These are phyloP conservation scores for Mycothermus thermophilus DNA, from an alignment of 495 filamentous ascomycete genomes.

Conservation along the genomic window DNA sequence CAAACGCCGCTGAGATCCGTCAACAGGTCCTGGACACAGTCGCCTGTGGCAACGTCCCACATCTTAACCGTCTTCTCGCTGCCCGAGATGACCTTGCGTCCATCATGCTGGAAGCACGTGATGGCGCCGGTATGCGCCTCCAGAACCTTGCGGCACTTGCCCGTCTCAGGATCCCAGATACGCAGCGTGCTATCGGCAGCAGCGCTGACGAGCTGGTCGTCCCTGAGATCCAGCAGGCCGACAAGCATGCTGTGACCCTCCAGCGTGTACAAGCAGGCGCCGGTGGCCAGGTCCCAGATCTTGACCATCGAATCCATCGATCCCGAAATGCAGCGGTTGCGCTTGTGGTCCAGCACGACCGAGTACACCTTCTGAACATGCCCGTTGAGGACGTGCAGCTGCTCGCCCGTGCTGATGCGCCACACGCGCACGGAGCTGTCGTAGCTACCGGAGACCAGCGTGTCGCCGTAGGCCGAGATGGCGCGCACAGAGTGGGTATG, in stretches of 20 bases:
- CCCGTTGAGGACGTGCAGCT: constrained; percentile 72
- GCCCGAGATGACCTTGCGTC: constrained; percentile 89
- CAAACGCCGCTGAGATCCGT: constrained; percentile 94
- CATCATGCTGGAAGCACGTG: constrained; percentile 98
- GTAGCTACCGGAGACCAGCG: constrained; percentile 96
- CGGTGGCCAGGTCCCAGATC: constrained; percentile 93
- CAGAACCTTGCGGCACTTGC: constrained; percentile 77
- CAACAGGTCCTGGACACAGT: constrained; percentile 85
- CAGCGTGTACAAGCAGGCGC: constrained; percentile 70
- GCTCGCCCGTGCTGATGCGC: constrained; percentile 91
- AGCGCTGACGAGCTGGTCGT: constrained; percentile 82
- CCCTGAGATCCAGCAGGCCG: constrained; percentile 73
- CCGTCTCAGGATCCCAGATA: constrained; percentile 94
- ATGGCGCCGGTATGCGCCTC: constrained; percentile 94
- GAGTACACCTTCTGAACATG: constrained; percentile 94
- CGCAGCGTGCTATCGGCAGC: constrained; percentile 89
- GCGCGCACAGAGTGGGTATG: constrained; percentile 94
- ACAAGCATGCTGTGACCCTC: constrained; percentile 93
- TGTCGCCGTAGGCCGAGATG: constrained; percentile 91
- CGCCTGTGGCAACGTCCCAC: constrained; percentile 90
- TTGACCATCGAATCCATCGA: constrained; percentile 98
- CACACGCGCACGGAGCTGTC: constrained; percentile 93
- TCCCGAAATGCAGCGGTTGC: constrained; percentile 92
- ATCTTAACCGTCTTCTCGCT: constrained; percentile 94
- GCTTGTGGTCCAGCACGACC: constrained; percentile 82